Conservation (phyloP, 495 filamentous ascomycete genomes). For the Annulohypoxylon nitens region DNA sequence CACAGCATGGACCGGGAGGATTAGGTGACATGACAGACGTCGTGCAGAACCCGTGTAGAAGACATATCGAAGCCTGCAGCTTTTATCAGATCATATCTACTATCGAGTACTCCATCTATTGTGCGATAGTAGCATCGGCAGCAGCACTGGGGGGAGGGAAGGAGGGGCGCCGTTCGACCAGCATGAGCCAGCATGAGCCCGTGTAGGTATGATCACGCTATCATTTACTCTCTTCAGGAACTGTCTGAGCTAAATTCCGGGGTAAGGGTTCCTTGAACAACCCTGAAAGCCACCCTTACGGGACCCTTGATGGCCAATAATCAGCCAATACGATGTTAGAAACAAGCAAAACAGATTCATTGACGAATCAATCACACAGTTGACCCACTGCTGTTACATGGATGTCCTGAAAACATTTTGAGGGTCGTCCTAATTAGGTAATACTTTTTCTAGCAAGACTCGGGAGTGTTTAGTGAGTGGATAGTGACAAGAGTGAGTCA, state of each 20-base stretch:
- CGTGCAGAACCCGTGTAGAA: neutral
- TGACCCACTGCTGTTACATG: too few species aligned
- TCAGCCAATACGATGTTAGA: neutral
- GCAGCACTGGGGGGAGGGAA: too few species aligned
- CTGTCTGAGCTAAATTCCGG: constrained; percentile 40
- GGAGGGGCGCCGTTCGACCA: too few species aligned
- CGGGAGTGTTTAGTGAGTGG: too few species aligned
- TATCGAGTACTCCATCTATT: neutral
- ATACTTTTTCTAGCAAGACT: too few species aligned
- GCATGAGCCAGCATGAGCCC: too few species aligned
- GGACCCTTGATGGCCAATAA: neutral
- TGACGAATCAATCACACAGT: constrained; percentile 41
- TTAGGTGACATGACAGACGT: neutral
- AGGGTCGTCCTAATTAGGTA: too few species aligned
- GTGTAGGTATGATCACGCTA: neutral
- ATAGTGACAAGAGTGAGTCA: too few species aligned
- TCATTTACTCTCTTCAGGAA: constrained; percentile 8
- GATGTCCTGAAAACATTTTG: too few species aligned
- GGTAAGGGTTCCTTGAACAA: constrained; percentile 28
- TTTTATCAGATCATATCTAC: neutral
- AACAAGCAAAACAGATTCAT: neutral
- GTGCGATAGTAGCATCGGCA: too few species aligned
- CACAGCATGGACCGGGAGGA: neutral
- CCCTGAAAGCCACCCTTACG: too few species aligned
- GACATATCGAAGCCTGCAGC: neutral